Base-by-base conservation (phyloP, 75 land plant genomes). In the Cupressus sempervirens region DNA sequence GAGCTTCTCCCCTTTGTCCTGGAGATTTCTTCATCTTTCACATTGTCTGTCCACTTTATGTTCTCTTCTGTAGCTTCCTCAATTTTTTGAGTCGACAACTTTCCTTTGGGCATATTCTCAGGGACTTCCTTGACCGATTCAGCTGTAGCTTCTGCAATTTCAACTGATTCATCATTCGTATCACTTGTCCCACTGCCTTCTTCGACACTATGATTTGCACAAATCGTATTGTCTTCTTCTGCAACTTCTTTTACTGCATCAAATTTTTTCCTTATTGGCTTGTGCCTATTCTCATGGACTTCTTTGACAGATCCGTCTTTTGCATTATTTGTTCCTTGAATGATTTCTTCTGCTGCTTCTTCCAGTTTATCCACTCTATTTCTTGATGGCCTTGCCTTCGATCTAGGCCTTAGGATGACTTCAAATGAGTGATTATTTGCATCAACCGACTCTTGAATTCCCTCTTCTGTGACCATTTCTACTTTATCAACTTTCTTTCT, bases 291-390 rank as follows among this genome's bases (percentile, higher is more conserved):
- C 34, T 68, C n/a, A 10, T 23, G 73, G 73, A 29, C 73, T 68
- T 65, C 68, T 50, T 56, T 0, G n/a, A 68, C 3, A 10, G 1
- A 1, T n/a, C n/a, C 73, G 10, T 26, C 26, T 26, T 67, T 50
- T 40, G 36, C 40, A 46, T 32, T 35, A 15, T 32, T 32, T 82
- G 2, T 30, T 29, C 58, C 36, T 30, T 82, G 35, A 82, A 30
- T 77, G 58, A 36, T 82, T 26, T 82, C 83, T 52, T 82, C 83
- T 52, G 53, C 7, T 15, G 58, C 58, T 34, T 52, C 83, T 53
- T 50, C 20, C 13, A 29, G 56, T 52, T 81, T 35, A 81, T 43
- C 54, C 12, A 30, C 34, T 53, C 52, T 82, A 35, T 53, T 53
- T 52, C 58, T 30, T 11, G 62, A 50, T n/a, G 58, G 52, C 58